These are phyloP conservation scores for Metarhizium robertsii DNA, from an alignment of 2,329 filamentous ascomycete genomes.

Conservation along the genomic window DNA sequence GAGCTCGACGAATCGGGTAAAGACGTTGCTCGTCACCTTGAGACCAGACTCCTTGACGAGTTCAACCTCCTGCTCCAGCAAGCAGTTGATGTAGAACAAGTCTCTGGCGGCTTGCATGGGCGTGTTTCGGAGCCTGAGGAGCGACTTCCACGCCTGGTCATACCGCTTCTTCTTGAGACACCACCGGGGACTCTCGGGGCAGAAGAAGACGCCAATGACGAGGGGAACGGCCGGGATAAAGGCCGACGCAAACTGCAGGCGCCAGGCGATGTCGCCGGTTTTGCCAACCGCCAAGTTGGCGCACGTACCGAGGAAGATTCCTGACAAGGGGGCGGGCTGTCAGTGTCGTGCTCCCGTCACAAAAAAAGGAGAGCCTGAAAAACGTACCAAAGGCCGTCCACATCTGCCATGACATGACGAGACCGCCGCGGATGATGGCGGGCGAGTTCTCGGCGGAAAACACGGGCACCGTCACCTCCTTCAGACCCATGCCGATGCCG, in stretches of 20 bases:
- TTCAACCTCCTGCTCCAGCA: slow-evolving; percentile 21
- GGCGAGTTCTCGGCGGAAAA: slow-evolving; percentile 45
- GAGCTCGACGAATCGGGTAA: slow-evolving; percentile 43
- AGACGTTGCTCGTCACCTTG: slow-evolving; percentile 32
- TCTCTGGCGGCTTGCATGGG: slow-evolving; percentile 53
- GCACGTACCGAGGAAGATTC: slow-evolving; percentile 57
- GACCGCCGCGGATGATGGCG: slow-evolving; percentile 39
- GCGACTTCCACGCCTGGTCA: slow-evolving; percentile 43
- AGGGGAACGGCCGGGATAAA: slow-evolving; percentile 57
- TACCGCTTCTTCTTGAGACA: slow-evolving; percentile 52
- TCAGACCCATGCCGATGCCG: slow-evolving; percentile 51
- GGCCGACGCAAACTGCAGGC: slow-evolving; percentile 54
- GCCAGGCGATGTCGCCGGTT: slow-evolving; percentile 49
- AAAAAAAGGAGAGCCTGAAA: background rate
- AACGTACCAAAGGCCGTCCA: slow-evolving; percentile 19
- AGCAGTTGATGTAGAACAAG: slow-evolving; percentile 48
- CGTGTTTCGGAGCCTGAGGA: slow-evolving; percentile 47
- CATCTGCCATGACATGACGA: slow-evolving; percentile 47
- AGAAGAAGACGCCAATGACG: slow-evolving; percentile 46
- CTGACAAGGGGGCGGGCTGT: slow-evolving; percentile 15
- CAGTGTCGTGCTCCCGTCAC: background rate
- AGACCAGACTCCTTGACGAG: slow-evolving; percentile 19
- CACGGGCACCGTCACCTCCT: slow-evolving; percentile 39
- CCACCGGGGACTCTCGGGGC: slow-evolving; percentile 58
- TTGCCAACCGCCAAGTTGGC: slow-evolving; percentile 57